phyloP scores from a whole-genome alignment of 345 rosid species.

The Eucalyptus leucophloia region DNA sequence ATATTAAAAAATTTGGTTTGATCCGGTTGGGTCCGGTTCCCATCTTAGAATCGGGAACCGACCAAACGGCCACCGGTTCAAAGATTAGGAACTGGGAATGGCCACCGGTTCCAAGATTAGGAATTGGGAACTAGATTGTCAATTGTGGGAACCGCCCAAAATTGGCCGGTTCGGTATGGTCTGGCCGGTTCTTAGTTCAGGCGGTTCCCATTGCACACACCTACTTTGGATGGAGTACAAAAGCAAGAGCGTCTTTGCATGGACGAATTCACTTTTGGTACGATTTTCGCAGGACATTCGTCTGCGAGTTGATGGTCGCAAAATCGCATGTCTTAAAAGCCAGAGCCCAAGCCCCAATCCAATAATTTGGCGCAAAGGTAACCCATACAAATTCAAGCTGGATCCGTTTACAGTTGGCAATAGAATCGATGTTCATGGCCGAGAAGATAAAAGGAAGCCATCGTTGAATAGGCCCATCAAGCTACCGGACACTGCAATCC shows the following conservation, averaged over 20 bases:
- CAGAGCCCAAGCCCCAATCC: not conserved
- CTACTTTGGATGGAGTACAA: not conserved
- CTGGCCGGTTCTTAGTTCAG: too few relatives aligned
- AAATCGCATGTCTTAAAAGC: not conserved
- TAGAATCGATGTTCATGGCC: not conserved
- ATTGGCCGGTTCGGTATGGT: fast-evolving
- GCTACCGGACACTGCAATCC: not conserved
- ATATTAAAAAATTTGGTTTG: too few relatives aligned
- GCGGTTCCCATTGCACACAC: too few relatives aligned
- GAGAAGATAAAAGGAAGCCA: not conserved
- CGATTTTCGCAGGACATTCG: not conserved
- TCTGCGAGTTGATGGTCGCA: not conserved
- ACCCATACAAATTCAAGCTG: not conserved
- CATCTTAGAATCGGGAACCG: fast-evolving
- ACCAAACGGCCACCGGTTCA: too few relatives aligned
- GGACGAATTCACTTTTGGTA: not conserved
- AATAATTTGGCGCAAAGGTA: not conserved
- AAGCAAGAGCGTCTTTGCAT: not conserved
- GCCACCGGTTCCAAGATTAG: too few relatives aligned
- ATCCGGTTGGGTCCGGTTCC: fast-evolving
- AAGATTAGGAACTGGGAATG: too few relatives aligned
- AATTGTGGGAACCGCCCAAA: too few relatives aligned
- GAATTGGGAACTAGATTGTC: too few relatives aligned
- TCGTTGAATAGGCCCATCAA: not conserved
- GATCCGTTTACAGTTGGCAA: not conserved